Evolutionary conservation across 495 filamentous ascomycete species (phyloP), one percentile per base, ranked within the genome.

Genomic region (Viridothelium virens): DNA sequence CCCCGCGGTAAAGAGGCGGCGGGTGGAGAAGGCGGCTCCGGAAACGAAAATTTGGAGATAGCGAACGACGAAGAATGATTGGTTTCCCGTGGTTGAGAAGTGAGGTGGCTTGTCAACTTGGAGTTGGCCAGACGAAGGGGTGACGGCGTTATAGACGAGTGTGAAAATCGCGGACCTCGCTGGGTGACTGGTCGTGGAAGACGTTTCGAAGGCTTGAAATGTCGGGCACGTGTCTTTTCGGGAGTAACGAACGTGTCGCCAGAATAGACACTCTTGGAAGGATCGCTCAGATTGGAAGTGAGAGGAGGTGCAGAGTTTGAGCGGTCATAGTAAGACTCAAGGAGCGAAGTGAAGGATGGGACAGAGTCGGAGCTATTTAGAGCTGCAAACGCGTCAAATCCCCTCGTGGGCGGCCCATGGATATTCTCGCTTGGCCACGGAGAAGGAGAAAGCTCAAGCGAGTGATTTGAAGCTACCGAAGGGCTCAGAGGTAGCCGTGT

Each of bases 151-250:
- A 41, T 63, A 2, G 61, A 63, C 18, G 12, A 5, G 37, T 47
- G 37, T 41, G 61, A 63, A 63, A 47, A 47, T 4, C 61, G 37
- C 12, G 61, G 38, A 25, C 4, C 33, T 7, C 7, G 33, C 59
- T 62, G 34, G n/a, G 59, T 9, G 38, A 33, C 31, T 4, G 41
- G 38, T 63, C 38, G 61, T 12, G 61, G 61, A 41, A 47, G 61
- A 63, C 37, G 38, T 14, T 41, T 63, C 14, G 61, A 63, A 33
- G 61, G 37, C 41, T 63, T 63, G n/a, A 63, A 47, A 41, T 63
- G 33, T 10, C 37, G 41, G 34, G 37, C 37, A 4, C 38, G 61
- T 14, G 34, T 25, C 25, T 63, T 4, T 4, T 34, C 14, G 3
- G 37, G 37, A 47, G 37, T 3, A 36, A 10, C 7, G 53, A 18